Base-by-base conservation (phyloP, 305 asterid genomes). In the Coffea humblotiana region DNA sequence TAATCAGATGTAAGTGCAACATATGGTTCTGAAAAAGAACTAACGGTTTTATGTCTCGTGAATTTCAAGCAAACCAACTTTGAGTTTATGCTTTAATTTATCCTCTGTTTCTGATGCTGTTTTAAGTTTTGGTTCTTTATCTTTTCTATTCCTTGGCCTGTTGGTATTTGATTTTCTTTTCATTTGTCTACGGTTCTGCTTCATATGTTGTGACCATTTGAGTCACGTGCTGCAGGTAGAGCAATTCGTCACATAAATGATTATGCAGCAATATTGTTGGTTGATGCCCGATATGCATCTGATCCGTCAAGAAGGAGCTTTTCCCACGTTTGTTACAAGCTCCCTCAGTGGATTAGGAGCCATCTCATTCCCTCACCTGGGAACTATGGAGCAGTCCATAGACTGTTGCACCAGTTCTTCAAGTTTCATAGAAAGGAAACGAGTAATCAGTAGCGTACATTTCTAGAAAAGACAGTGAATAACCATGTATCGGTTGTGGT, bases 181-280 rank as follows among this genome's bases (percentile, higher is more conserved):
- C 45, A 23, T 58, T 25, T 79, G 16, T 63, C 47, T 25, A 15
- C 29, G 25, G 71, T 49, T 19, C 65, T 75, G 29, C 77, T 77
- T 64, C 7, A 61, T 19, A 52, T 14, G n/a, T 49, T 37, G 37
- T 51, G 54, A 51, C n/a, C 48, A 51, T 51, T 47, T 29, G 60
- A 58, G 8, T 61, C 71, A 54, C 51, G 48, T 74, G 25, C 78
- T 87, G 82, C 64, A 96, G 99, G 99, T 78, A 92, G 99, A 88
- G 98, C 98, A 71, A 96, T 96, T 86, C 90, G 98, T 75, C 99
- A 96, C 78, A 77, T 77, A 70, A 91, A 94, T 13, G 99, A 96
- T 84, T 96, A 90, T 85, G 97, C 99, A 43, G 97, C 91, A 35
- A 94, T 96, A 82, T 82, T 96, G 84, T 84, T 96, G 89, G 99